phyloP scores from a whole-genome alignment of 192 early-diverging fungal genomes.

The Chytriomyces confervae region DNA sequence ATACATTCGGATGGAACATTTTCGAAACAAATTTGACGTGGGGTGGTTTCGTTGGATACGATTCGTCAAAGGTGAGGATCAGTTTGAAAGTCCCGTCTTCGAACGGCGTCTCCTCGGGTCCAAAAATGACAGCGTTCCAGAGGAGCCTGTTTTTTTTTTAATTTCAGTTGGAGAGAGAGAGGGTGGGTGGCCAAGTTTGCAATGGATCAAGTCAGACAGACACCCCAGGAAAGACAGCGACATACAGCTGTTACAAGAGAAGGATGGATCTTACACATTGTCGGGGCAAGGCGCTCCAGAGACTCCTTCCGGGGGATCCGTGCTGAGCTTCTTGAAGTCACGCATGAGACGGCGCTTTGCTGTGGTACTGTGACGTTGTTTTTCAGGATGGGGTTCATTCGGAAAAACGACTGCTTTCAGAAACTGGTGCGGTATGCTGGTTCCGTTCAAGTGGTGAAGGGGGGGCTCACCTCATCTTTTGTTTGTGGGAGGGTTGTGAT shows the following conservation, averaged over 20 bases:
- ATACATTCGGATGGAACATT: constrained; percentile 99
- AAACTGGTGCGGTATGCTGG: no score
- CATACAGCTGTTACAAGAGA: neutral
- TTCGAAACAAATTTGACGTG: constrained; percentile 89
- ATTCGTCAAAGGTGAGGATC: constrained; percentile 92
- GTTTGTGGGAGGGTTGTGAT: no score
- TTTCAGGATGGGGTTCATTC: neutral
- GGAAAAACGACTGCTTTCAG: neutral
- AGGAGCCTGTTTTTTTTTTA: constrained; percentile 91
- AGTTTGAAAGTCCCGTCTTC: constrained; percentile 97
- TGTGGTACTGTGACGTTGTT: constrained; percentile 61
- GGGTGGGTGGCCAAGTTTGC: no score
- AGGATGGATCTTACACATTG: constrained; percentile 68
- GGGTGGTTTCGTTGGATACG: constrained; percentile 97
- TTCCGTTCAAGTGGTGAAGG: no score
- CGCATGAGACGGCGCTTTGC: constrained; percentile 94
- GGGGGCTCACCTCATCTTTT: no score
- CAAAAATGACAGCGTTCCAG: constrained; percentile 99
- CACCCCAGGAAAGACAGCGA: no score
- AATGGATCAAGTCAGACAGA: no score
- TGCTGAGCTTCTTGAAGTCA: constrained; percentile 94
- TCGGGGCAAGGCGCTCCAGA: constrained; percentile 92
- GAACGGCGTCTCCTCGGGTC: constrained; percentile 89
- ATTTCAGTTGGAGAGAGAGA: no score
- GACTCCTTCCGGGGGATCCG: constrained; percentile 87